Percentiles rank a stretch among this genome's conserved stretches.
Conservation (phyloP, 176 grass and related monocot species). For the Dendrocalamus sinicus region DNA sequence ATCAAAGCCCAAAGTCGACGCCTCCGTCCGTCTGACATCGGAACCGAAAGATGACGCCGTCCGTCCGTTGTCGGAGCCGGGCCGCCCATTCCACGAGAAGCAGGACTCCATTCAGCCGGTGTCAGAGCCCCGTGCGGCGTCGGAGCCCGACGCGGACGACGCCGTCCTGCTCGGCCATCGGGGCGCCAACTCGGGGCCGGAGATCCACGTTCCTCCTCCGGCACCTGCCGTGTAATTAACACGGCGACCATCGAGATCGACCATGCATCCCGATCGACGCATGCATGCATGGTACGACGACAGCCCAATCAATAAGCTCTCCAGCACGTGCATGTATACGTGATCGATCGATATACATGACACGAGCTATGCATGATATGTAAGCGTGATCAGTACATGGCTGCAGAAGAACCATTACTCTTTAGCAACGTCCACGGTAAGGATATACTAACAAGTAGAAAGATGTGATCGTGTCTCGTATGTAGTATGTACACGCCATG, state of each 20-base stretch:
- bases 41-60: neutral
- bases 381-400: too few species aligned
- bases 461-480: neutral
- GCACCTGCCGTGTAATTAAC: neutral
- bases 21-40: neutral
- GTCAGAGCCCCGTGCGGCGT: too few species aligned
- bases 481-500: too few species aligned
- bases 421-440: too few species aligned
- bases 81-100: too few species aligned
- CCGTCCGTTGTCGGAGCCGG: neutral
- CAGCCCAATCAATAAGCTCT: neutral
- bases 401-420: too few species aligned
- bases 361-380: too few species aligned
- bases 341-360: too few species aligned
- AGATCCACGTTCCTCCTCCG: neutral
- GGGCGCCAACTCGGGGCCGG: neutral
- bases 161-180: too few species aligned
- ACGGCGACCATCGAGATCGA: neutral
- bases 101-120: too few species aligned
- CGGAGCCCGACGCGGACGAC: neutral
- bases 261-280: neutral
- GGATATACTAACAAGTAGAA: neutral
- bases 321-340: neutral
- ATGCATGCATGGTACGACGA: too few species aligned
- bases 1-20: too few species aligned